These are phyloP conservation scores for Avicennia marina DNA, from an alignment of 257 asterid species.

Conservation along the genomic window DNA sequence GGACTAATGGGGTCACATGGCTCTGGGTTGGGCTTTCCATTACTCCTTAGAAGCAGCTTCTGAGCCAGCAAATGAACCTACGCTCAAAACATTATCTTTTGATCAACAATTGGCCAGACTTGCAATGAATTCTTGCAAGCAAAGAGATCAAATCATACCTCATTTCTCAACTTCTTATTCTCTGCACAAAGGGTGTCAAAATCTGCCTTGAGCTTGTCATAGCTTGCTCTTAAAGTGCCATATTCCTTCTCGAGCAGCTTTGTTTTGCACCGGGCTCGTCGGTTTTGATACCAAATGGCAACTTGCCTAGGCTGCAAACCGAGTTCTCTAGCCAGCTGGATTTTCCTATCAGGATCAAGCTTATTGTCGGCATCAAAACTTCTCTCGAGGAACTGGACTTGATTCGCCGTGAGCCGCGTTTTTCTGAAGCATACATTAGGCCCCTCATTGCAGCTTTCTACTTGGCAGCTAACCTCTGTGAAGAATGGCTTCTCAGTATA, in stretches of 20 bases:
- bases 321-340: conserved; percentile 61
- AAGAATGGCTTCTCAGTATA: conserved; percentile 20
- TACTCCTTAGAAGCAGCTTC: conserved; percentile 29
- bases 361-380: conserved; percentile 80
- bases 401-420: conserved; percentile 57
- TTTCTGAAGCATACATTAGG: conserved; percentile 38
- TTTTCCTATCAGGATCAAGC: conserved; percentile 79
- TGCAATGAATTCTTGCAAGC: conserved; percentile 13
- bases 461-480: conserved; percentile 14
- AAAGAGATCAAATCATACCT: conserved; percentile 35
- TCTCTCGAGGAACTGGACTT: conserved; percentile 71
- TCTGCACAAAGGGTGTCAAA: conserved; percentile 50
- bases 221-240: conserved; percentile 53
- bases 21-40: conserved; percentile 28
- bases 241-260: conserved; percentile 69
- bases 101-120: conserved; percentile 25
- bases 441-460: conserved; percentile 35
- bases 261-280: conserved; percentile 75
- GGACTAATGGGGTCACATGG: conserved; percentile 17
- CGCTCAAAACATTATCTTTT: background rate
- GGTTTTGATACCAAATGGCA: conserved; percentile 90
- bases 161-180: conserved; percentile 49
- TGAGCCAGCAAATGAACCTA: conserved; percentile 52
- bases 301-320: conserved; percentile 83
- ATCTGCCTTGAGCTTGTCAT: conserved; percentile 52